These are phyloP conservation scores for Phaffia rhodozyma DNA, from an alignment of 1,284 basidiomycete species.

Conservation along the genomic window DNA sequence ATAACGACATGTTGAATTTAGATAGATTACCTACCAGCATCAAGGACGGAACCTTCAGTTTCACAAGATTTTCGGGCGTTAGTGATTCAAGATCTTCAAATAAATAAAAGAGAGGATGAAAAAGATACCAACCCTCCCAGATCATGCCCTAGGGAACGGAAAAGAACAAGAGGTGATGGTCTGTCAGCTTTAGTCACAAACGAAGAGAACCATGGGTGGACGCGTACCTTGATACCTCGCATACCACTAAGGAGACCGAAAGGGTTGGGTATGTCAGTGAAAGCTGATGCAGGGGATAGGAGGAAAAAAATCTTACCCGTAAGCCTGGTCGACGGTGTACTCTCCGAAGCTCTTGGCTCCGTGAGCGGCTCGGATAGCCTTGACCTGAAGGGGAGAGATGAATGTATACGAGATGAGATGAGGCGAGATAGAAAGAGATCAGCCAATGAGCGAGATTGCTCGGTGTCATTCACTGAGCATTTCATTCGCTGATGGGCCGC, in stretches of 20 bases:
- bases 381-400: conserved; percentile 46
- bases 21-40: conserved; percentile 50
- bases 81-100: too few species aligned
- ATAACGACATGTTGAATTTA: background rate
- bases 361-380: conserved; percentile 65
- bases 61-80: too few species aligned
- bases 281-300: background rate
- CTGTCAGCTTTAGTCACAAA: background rate
- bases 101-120: too few species aligned
- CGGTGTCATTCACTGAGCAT: background rate
- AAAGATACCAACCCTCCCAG: conserved; percentile 55
- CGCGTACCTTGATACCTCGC: conserved; percentile 53
- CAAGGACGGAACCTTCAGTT: conserved; percentile 61
- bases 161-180: conserved; percentile 28
- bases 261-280: background rate
- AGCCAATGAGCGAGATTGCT: background rate
- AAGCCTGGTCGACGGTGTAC: conserved; percentile 80
- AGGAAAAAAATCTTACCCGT: conserved; percentile 45
- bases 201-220: background rate
- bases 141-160: conserved; percentile 54
- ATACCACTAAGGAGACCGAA: conserved; percentile 56
- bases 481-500: background rate
- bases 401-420: conserved; percentile 20
- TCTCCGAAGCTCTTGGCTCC: conserved; percentile 85
- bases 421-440: conserved; percentile 3